Percentiles rank a stretch among this genome's conserved stretches.
phyloP scores from a whole-genome alignment of 495 filamentous ascomycete genomes.

The Penicillium pancosmium region DNA sequence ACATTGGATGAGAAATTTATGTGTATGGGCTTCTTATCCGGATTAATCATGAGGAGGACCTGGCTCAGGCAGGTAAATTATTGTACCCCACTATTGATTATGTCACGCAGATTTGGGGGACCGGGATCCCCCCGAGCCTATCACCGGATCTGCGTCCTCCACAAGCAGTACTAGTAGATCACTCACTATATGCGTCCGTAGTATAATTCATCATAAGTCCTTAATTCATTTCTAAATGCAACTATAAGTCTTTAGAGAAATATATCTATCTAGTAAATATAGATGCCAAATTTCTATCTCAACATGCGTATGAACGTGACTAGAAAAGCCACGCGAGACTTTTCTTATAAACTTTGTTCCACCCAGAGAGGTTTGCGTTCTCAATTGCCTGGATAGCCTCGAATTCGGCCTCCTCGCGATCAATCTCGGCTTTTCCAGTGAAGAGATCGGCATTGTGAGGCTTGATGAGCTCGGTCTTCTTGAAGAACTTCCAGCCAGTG shows the following conservation, averaged over 20 bases:
- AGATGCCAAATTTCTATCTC: not conserved
- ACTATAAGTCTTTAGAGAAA: not conserved
- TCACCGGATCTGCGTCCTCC: too few species aligned
- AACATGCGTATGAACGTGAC: not conserved
- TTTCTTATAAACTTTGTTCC: constrained; percentile 58
- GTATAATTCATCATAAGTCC: not conserved
- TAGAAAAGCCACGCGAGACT: constrained; percentile 72
- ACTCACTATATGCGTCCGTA: not conserved
- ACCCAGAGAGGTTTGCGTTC: constrained; percentile 38
- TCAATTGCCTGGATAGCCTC: constrained; percentile 55
- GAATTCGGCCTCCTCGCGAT: constrained; percentile 72
- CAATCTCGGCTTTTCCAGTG: constrained; percentile 72
- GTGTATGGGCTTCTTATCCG: too few species aligned
- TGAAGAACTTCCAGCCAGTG: constrained; percentile 68
- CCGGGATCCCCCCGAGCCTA: too few species aligned
- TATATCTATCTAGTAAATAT: too few species aligned
- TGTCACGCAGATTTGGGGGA: too few species aligned
- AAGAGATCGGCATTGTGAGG: constrained; percentile 68
- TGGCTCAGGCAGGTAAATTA: too few species aligned
- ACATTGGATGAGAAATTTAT: not conserved
- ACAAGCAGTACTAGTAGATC: too few species aligned
- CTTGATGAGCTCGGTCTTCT: constrained; percentile 52
- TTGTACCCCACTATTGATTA: too few species aligned
- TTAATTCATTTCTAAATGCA: not conserved
- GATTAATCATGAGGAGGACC: too few species aligned